Base-by-base conservation (phyloP, 306 rosid genomes). In the Lathyrus oleraceus region DNA sequence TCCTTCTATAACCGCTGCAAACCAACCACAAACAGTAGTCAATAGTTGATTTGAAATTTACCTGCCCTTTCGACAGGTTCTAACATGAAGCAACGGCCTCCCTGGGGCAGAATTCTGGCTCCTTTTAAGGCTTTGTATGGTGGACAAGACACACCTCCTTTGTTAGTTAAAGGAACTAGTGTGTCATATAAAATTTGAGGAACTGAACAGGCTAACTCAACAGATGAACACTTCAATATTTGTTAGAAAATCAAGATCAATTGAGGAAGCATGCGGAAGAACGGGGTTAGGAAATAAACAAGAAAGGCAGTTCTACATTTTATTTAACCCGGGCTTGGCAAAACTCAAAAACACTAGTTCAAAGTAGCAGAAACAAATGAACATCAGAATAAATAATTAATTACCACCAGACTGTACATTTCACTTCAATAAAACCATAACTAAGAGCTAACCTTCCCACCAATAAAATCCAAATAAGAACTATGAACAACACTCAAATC, bases 331-430 rank as follows among this genome's bases (percentile, higher is more conserved):
- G 30, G 30, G 30, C 2, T 27, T 3, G 3, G 30, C 30, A 27
- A 27, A 27, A 27, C 0, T 27, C 7, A 53, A 21, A 53, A 30
- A 53, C 35, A 54, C 35, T 11, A n/a, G n/a, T 5, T 21, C 61
- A 23, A 54, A 52, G 9, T 23, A 27, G 39, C 63, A 57, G 61
- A 79, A 74, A 53, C 63, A 56, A 73, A 44, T 14, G 40, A 2
- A 42, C 48, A 58, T 59, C 23, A 35, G 39, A 77, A 65, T 68
- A 77, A 84, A 80, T 60, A 35, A 56, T 10, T 43, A 54, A 65
- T 17, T 40, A 77, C 15, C 65, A 77, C 19, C 65, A 58, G 71
- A 81, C 91, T 90, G 82, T 90, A 90, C 95, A 87, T 82, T 90
- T 56, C 67, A 66, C 20, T 61, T 12, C 57, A 47, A 67, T 35